Percentiles rank a stretch among this genome's conserved stretches.
Conservation (phyloP, 257 asterid species). For the Dorcoceras hygrometricum region DNA sequence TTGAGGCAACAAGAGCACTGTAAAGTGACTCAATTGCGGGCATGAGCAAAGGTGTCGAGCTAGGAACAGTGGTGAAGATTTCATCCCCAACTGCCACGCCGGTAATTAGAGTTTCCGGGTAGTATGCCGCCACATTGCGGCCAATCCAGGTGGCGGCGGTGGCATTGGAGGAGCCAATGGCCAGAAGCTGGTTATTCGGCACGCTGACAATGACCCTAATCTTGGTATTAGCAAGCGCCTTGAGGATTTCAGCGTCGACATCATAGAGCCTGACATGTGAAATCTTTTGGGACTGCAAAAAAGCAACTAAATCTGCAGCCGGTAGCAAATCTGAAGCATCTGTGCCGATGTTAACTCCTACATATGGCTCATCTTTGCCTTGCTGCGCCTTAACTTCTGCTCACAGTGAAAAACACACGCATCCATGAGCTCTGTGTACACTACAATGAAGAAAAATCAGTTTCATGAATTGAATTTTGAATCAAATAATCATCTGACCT, state of each 20-base stretch:
- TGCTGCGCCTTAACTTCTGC: slow-evolving; percentile 61
- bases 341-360: slow-evolving; percentile 92
- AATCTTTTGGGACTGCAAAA: slow-evolving; percentile 71
- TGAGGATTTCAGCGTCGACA: slow-evolving; percentile 67
- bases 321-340: slow-evolving; percentile 69
- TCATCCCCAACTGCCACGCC: slow-evolving; percentile 93
- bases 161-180: slow-evolving; percentile 89
- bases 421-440: background rate
- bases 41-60: slow-evolving; percentile 78
- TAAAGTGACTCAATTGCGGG: slow-evolving; percentile 94
- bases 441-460: background rate
- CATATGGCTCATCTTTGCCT: slow-evolving; percentile 65
- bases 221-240: slow-evolving; percentile 76
- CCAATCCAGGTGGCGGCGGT: slow-evolving; percentile 96
- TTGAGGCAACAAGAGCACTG: slow-evolving; percentile 78
- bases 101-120: slow-evolving; percentile 77
- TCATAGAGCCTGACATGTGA: slow-evolving; percentile 85
- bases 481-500: slow-evolving; percentile 38
- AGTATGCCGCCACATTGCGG: slow-evolving; percentile 80
- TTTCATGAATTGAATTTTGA: slow-evolving; percentile 16
- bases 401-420: slow-evolving; percentile 9
- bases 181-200: slow-evolving; percentile 91
- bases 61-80: slow-evolving; percentile 73
- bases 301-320: slow-evolving; percentile 61
- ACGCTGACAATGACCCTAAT: slow-evolving; percentile 81